Evolutionary conservation across 83 land plant species (phyloP).

Genomic region (Thuja plicata): DNA sequence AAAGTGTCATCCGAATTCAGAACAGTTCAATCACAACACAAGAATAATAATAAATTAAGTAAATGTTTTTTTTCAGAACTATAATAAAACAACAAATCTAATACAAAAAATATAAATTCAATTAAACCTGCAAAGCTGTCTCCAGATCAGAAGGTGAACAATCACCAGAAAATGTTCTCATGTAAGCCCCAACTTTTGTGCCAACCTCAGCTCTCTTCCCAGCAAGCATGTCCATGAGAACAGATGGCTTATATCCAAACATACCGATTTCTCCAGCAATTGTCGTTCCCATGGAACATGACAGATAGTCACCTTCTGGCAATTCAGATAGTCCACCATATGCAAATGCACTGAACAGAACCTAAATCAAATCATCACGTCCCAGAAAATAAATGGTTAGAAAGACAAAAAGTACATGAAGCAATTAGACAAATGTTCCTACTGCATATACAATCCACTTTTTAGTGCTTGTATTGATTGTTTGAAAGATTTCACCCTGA

Average conservation of each 20-base stretch:
- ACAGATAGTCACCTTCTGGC: constrained; percentile 79
- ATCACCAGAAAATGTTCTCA: constrained; percentile 96
- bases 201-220: constrained; percentile 98
- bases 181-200: constrained; percentile 91
- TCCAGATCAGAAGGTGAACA: constrained; percentile 97
- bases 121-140: constrained; percentile 87
- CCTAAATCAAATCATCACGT: constrained; percentile 39
- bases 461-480: neutral
- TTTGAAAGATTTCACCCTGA: neutral
- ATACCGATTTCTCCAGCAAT: constrained; percentile 97
- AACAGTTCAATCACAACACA: neutral
- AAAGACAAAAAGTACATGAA: neutral
- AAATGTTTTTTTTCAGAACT: neutral
- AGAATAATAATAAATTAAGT: neutral
- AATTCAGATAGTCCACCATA: constrained; percentile 98
- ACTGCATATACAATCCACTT: neutral
- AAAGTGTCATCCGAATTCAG: neutral
- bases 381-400: neutral
- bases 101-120: constrained; percentile 15
- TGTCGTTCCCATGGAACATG: constrained; percentile 95
- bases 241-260: constrained; percentile 92
- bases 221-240: constrained; percentile 92
- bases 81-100: neutral
- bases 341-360: constrained; percentile 83
- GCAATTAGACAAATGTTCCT: neutral